Conservation (phyloP, 2,329 filamentous ascomycete species). For the Metarhizium anisopliae region DNA sequence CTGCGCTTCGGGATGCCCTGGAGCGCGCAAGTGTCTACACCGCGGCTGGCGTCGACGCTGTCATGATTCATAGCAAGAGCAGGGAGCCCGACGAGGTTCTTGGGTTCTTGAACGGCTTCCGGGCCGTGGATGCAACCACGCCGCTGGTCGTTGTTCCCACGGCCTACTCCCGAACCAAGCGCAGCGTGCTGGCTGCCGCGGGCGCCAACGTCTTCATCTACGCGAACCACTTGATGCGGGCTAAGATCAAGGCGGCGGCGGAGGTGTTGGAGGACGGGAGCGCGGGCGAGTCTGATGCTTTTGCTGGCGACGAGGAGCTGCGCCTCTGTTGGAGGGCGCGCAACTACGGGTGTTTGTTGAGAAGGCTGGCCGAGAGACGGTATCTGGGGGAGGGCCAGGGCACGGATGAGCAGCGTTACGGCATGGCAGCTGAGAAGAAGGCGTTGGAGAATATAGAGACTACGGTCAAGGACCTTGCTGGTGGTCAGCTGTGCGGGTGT, state of each 20-base stretch:
- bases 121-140: background rate
- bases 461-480: too few relatives aligned
- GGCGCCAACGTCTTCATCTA: conserved; percentile 6
- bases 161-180: background rate
- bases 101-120: conserved; percentile 1
- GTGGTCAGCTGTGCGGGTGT: too few relatives aligned
- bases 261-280: too few relatives aligned
- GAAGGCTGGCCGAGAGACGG: too few relatives aligned
- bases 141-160: conserved; percentile 8
- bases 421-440: too few relatives aligned
- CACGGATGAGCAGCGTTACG: too few relatives aligned
- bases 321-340: too few relatives aligned
- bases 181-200: background rate
- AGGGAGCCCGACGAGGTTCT: conserved; percentile 4
- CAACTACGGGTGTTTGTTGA: too few relatives aligned
- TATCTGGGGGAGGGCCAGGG: too few relatives aligned
- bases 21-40: background rate
- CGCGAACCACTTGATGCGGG: conserved; percentile 7
- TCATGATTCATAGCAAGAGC: conserved; percentile 9
- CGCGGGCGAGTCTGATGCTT: too few relatives aligned
- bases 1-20: conserved; percentile 1
- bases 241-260: background rate
- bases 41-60: conserved; percentile 4
- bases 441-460: too few relatives aligned
- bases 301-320: too few relatives aligned